These are phyloP conservation scores for Jimgerdemannia flammicorona DNA, from an alignment of 192 early-diverging fungal genomes.

Conservation along the genomic window DNA sequence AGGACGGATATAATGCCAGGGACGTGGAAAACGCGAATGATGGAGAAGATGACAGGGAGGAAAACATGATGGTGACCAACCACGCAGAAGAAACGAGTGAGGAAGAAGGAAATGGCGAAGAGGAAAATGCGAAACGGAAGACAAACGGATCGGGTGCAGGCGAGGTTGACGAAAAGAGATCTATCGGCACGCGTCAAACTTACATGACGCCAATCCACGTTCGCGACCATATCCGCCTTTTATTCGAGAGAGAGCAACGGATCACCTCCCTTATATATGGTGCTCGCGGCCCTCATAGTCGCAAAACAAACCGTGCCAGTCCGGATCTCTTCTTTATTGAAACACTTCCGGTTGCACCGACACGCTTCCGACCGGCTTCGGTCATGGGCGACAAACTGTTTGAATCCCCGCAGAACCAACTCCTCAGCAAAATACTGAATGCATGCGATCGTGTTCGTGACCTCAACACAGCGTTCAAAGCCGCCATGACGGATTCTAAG, in stretches of 20 bases:
- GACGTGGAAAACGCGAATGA: conserved; percentile 23
- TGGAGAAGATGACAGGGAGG: conserved; percentile 29
- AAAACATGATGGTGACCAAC: conserved; percentile 5
- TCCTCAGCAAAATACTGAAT: conserved; percentile 81
- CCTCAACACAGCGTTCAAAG: conserved; percentile 37
- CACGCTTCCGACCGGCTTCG: conserved; percentile 89
- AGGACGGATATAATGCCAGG: conserved; percentile 18
- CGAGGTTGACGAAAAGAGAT: conserved; percentile 30
- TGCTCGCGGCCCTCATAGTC: conserved; percentile 46
- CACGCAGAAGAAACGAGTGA: conserved; percentile 11
- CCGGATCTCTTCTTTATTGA: conserved; percentile 94
- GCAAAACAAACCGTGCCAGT: conserved; percentile 35
- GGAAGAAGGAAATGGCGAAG: conserved; percentile 39
- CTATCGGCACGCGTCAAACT: conserved; percentile 29
- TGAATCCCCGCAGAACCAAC: conserved; percentile 95
- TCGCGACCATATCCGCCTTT: conserved; percentile 66
- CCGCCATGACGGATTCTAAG: conserved; percentile 7
- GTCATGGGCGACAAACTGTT: conserved; percentile 85
- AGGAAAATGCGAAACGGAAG: conserved; percentile 18
- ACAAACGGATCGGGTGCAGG: conserved; percentile 16
- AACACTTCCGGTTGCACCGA: conserved; percentile 86
- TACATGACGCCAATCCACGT: conserved; percentile 75
- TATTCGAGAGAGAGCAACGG: conserved; percentile 76
- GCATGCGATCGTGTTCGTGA: conserved; percentile 65
- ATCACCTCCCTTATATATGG: conserved; percentile 84